Base-by-base conservation (phyloP, 495 filamentous ascomycete species). In the Xylaria longipes region DNA sequence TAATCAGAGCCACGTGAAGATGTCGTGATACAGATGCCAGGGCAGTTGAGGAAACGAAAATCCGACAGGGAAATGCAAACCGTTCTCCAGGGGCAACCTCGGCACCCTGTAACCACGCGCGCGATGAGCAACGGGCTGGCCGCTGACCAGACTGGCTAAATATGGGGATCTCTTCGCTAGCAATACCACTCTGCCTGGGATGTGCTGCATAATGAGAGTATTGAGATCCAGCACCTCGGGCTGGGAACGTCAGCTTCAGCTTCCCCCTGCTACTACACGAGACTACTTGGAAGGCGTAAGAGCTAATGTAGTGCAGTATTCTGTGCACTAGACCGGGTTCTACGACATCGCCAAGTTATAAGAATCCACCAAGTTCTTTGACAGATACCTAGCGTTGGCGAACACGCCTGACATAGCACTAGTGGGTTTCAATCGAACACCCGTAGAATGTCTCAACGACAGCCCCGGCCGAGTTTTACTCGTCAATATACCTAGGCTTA, bases 181-280 rank as follows among this genome's bases (percentile, higher is more conserved):
- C 54, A 43, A 62, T 70, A 41, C 57, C 41, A 70, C 68, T 63
- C 57, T 63, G 68, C 45, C 68, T 50, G 35, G 56, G 56, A 56
- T 58, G 5, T 68, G 66, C 52, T 58, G 66, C 52, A 68, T 58
- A 68, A 45, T 3, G 37, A 58, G 52, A 33, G 48, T 70, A 64
- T 46, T 64, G 68, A 64, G 68, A 64, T 70, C 68, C 68, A 70
- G 68, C 68, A 64, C 46, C 68, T 70, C 43, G 68, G 58, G 46
- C 68, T 70, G 68, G 68, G 46, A 56, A 61, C 57, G 64, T 54
- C 64, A 66, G 46, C 65, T 54, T 56, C 65, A 41, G 46, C 65
- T 54, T 4, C n/a, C 46, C 65, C 65, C 65, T 67, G 65, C 48
- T 11, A 6, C n/a, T 35, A 15, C 27, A 56, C 33, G 43, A 37